Base-by-base conservation (phyloP, 306 rosid species). In the Pterocarpus macrocarpus region DNA sequence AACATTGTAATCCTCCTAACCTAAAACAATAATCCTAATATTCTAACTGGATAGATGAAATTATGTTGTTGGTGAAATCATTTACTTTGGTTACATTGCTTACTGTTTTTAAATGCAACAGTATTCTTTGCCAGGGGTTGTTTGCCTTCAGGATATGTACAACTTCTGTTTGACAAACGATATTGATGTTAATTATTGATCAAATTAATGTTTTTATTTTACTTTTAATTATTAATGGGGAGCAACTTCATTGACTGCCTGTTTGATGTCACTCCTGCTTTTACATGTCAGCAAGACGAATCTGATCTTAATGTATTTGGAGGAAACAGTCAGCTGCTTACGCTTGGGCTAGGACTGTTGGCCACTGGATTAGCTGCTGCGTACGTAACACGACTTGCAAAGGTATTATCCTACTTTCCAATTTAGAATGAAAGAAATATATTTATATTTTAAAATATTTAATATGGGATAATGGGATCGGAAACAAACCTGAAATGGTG, bases 331-430 rank as follows among this genome's bases (percentile, higher is more conserved):
- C 97, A 90, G 86, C 82, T 93, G 8, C 68, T 89, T 78, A 95
- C 99, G 0, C 87, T 95, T 73, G 99, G 96, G 69, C 77, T 93
- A 15, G 99, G 99, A 74, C 90, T 95, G 55, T 75, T 95, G 71
- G 90, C 80, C 76, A 95, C 99, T 17, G 97, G 93, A 50, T 65
- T 93, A 61, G 97, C 99, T 77, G 99, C 96, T 76, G 83, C 94
- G 43, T 95, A 93, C 81, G 97, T 93, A 45, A 93, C 99, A 6
- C 85, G 90, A 59, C 91, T 95, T 80, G 99, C 98, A 39, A 93
- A 95, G 98, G 98, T 94, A 86, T 77, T 16, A 49, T 55, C 52
- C 64, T 62, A 8, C 75, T 39, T 63, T 75, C 22, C 41, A 35
- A 53, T 7, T 32, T 52, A 13, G 49, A 73, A 66, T 32, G 30